Evolutionary conservation across 345 rosid genomes (phyloP), one percentile per base, ranked within the genome.

Genomic region (Linum tenue): DNA sequence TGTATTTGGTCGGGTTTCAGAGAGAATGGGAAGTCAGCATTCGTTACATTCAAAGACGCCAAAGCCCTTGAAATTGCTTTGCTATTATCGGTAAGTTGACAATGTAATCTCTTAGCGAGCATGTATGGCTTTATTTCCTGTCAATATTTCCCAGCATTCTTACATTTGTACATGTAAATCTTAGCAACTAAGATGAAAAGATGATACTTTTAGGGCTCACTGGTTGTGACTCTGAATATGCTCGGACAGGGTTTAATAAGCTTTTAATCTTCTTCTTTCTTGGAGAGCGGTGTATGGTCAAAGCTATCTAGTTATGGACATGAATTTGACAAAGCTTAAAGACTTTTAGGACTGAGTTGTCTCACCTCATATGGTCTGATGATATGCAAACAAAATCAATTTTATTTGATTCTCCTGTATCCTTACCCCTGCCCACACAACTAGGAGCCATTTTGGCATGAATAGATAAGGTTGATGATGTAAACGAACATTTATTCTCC

Each of bases 1-100:
- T 74, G 37, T 67, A 74, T 64, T 44, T 75, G 59, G 7, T 61
- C 39, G 56, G 40, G 31, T 22, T 78, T 82, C 77, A 88, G 88
- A 16, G 97, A 88, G 61, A 44, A 79, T 72, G 85, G 81, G 4
- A 69, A 76, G 38, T 73, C 78, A 50, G 97, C 90, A 4, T 90
- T 74, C 79, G 99, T 94, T 57, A 88, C 92, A 17, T 94, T 94
- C 83, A 80, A 74, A 70, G 96, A 94, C 43, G 81, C 96, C 0
- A 86, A 85, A 77, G 96, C 99, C 22, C 86, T 94, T 44, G 88
- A 90, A 85, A 94, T 94, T 37, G 99, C 99, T 0, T 77, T 90
- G 70, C 77, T 88, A 59, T 82, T 88, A 77, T 85, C 97, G 80
- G 96, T 85, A 44, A 5, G 80, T 74, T 39, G 51, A 39, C 53